Evolutionary conservation across 1,139 yeast species (phyloP), one percentile per base, ranked within the genome.

Genomic region (Lodderomyces metapsilosis): DNA sequence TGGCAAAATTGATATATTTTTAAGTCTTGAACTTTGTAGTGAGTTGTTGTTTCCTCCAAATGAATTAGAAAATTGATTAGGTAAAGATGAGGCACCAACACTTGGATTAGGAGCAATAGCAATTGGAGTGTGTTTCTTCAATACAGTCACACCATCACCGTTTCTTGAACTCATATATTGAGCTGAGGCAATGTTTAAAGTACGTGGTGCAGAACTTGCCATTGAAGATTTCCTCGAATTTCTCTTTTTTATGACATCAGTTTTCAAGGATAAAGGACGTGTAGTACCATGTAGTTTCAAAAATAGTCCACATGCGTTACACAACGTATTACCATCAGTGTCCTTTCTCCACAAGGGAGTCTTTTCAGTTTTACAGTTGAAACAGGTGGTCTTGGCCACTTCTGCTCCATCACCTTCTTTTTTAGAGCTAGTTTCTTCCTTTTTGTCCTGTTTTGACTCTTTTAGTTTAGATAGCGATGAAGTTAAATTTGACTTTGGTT

Each of bases 321-420:
- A 78, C 11, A 78, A 60, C 1, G 82, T 76, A 46, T 78, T 74
- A 0, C 84, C 84, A 33, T 59, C 64, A 2, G 80, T 71, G 51
- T 78, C 81, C 50, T 77, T 72, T 38, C 84, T 61, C 84, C 84
- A 78, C 21, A 78, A 59, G 0, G 84, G 84, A 0, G 84, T 78
- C 40, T 76, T 78, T 16, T 69, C 57, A 2, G 84, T 78, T 39
- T 74, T 73, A 55, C 84, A 78, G 53, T 78, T 78, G 37, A 37
- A 48, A 42, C 54, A 51, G 3, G 9, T 22, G 4, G 40, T 37
- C 15, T 22, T 35, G 13, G 47, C 48, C 9, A 42, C 44, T 18
- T 44, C 32, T 2, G 40, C 30, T 3, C 4, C 37, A 9, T 27
- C 12, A 32, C 37, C n/a, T 43, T 42, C 5, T 38, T 31, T 34